Percentiles rank a stretch among this genome's conserved stretches.
Evolutionary conservation across 352 stramenopile genomes (phyloP).

Genomic region (Phytophthora sp.): DNA sequence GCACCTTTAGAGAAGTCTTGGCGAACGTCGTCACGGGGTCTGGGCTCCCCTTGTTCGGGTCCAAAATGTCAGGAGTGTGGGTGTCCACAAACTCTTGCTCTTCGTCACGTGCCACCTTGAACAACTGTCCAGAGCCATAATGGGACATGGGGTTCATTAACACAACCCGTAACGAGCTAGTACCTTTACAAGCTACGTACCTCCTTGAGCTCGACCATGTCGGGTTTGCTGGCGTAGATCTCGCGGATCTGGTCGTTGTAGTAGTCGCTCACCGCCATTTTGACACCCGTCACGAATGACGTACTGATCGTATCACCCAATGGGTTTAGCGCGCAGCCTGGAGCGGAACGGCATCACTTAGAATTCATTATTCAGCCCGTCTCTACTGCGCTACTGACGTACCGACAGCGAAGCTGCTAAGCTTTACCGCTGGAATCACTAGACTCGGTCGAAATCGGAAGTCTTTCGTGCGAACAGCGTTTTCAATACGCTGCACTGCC

Average conservation of each 20-base stretch:
- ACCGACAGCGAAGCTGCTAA: slow-evolving; percentile 64
- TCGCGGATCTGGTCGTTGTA: slow-evolving; percentile 91
- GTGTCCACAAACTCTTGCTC: slow-evolving; percentile 77
- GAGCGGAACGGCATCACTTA: neutral
- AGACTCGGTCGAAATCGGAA: slow-evolving; percentile 80
- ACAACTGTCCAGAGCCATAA: slow-evolving; percentile 51
- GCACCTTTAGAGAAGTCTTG: slow-evolving; percentile 59
- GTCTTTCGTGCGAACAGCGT: slow-evolving; percentile 42
- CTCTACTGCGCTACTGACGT: neutral
- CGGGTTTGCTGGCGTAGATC: slow-evolving; percentile 70
- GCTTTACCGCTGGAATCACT: slow-evolving; percentile 55
- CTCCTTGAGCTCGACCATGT: slow-evolving; percentile 75
- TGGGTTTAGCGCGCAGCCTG: slow-evolving; percentile 51
- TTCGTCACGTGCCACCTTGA: slow-evolving; percentile 73
- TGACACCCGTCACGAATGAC: slow-evolving; percentile 76
- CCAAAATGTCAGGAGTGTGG: slow-evolving; percentile 54
- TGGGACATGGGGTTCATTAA: too few species aligned
- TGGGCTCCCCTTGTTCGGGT: slow-evolving; percentile 40
- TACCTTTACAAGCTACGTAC: slow-evolving; percentile 20
- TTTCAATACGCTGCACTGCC: slow-evolving; percentile 56
- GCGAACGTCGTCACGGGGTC: slow-evolving; percentile 60
- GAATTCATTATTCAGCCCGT: neutral
- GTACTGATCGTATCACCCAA: slow-evolving; percentile 68
- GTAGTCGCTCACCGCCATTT: slow-evolving; percentile 83
- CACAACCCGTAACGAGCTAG: neutral